Conservation (phyloP, 306 rosid species). For the Gastrolobium villosum region DNA sequence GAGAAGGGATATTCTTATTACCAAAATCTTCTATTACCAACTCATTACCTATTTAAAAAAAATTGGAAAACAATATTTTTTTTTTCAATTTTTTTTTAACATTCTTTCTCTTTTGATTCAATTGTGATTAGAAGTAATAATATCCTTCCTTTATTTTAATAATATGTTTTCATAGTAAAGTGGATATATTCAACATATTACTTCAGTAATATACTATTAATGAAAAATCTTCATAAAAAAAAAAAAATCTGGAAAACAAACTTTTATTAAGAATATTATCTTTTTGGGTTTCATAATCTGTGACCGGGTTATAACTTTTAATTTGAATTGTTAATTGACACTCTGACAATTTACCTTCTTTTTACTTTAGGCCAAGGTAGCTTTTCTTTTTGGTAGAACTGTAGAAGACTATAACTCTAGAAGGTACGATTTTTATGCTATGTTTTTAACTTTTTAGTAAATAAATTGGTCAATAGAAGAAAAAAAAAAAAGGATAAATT, state of each 20-base stretch:
- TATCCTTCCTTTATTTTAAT: no score
- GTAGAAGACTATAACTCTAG: background rate
- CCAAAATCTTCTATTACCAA: no score
- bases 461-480: background rate
- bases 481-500: background rate
- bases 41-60: no score
- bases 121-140: no score
- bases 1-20: no score
- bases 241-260: no score
- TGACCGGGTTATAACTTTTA: background rate
- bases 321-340: background rate
- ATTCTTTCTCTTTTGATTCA: no score
- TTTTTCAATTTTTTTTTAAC: no score
- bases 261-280: background rate
- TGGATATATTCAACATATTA: no score
- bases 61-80: no score
- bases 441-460: constrained; percentile 5
- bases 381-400: background rate
- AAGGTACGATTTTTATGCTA: background rate
- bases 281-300: background rate
- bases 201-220: no score
- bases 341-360: background rate
- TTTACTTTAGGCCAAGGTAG: constrained; percentile 14
- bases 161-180: background rate
- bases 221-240: background rate